Evolutionary conservation across 768 basidiomycete species (phyloP).

Genomic region (Chalciporus pseudorubinellus): DNA sequence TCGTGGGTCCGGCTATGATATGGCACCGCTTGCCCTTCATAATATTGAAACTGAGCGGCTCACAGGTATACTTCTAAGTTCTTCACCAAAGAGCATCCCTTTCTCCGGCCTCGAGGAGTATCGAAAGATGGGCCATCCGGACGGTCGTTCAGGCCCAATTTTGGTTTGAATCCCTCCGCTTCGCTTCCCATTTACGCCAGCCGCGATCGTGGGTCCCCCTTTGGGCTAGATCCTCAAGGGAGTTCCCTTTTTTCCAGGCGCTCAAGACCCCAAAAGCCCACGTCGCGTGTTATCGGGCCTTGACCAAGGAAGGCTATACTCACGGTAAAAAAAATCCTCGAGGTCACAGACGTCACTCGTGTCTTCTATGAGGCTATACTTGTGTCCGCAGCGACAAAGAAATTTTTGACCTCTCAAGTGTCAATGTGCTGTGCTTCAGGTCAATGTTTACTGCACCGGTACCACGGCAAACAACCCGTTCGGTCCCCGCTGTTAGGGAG

Average conservation of each 20-base stretch:
- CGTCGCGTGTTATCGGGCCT: conserved; percentile 25
- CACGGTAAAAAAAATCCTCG: conserved; percentile 15
- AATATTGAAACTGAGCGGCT: conserved; percentile 34
- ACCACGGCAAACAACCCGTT: no score
- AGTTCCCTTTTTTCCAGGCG: conserved; percentile 24
- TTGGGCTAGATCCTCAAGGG: conserved; percentile 41
- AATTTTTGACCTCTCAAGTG: conserved; percentile 12
- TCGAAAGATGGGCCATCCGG: conserved; percentile 36
- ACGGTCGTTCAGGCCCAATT: conserved; percentile 30
- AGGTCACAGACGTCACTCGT: conserved; percentile 18
- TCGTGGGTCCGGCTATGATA: conserved; percentile 20
- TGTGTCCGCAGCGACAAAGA: conserved; percentile 14
- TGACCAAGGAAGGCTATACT: conserved; percentile 33
- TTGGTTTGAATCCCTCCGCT: conserved; percentile 24
- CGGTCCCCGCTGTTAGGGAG: conserved; percentile 14
- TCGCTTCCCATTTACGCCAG: conserved; percentile 43
- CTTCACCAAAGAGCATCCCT: conserved; percentile 23
- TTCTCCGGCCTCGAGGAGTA: conserved; percentile 47
- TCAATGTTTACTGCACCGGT: conserved; percentile 7
- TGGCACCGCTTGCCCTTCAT: conserved; percentile 27
- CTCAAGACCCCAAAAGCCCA: conserved; percentile 28
- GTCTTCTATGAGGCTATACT: conserved; percentile 23
- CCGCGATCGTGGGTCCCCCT: conserved; percentile 45
- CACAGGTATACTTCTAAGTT: conserved; percentile 21
- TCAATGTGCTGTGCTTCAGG: not conserved